phyloP scores from a whole-genome alignment of 768 basidiomycete species.

The Tylopilus plumbeoviolaceoides region DNA sequence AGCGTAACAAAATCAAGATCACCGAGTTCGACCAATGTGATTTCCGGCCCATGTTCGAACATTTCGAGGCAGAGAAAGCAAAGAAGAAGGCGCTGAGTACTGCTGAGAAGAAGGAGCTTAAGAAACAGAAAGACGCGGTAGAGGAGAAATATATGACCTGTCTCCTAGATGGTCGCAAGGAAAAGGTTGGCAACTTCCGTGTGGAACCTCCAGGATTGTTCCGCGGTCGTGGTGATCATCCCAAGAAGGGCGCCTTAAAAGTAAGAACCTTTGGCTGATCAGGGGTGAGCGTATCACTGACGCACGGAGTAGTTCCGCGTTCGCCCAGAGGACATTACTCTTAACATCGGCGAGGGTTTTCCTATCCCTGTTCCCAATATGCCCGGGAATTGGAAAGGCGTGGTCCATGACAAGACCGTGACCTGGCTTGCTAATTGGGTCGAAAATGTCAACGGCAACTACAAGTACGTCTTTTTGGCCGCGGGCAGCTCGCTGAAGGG shows the following conservation, averaged over 20 bases:
- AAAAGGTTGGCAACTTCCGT: constrained; percentile 97
- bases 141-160: constrained; percentile 86
- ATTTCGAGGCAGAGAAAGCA: constrained; percentile 89
- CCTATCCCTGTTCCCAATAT: constrained; percentile 84
- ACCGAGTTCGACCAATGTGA: constrained; percentile 78
- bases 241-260: constrained; percentile 94
- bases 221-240: constrained; percentile 96
- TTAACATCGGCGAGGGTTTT: constrained; percentile 83
- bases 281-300: constrained; percentile 5
- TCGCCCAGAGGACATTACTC: constrained; percentile 88
- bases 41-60: constrained; percentile 90
- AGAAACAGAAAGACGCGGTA: constrained; percentile 76
- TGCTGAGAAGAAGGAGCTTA: constrained; percentile 88
- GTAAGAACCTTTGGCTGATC: constrained; percentile 38
- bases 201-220: constrained; percentile 99
- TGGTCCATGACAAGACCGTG: constrained; percentile 91
- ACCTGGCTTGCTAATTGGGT: constrained; percentile 99
- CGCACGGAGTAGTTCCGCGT: constrained; percentile 63
- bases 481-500: constrained; percentile 98
- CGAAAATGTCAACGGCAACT: constrained; percentile 92
- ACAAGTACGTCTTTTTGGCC: constrained; percentile 97
- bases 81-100: constrained; percentile 84
- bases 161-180: constrained; percentile 91
- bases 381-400: constrained; percentile 85
- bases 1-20: constrained; percentile 76